phyloP scores from a whole-genome alignment of 2,329 filamentous ascomycete genomes.

The Stachybotrys elegans region DNA sequence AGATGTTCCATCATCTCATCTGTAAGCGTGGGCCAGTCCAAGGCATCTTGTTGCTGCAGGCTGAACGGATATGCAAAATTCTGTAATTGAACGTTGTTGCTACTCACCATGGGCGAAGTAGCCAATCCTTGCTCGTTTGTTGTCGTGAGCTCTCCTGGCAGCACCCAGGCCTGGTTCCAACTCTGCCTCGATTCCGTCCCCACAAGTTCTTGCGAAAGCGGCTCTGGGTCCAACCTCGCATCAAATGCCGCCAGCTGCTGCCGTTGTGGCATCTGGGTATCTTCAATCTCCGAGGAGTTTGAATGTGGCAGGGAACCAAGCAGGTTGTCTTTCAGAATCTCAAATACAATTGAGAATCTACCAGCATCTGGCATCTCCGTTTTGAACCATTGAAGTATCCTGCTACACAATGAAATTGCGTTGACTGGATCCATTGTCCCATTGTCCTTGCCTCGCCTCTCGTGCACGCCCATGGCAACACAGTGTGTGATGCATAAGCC shows the following conservation, averaged over 20 bases:
- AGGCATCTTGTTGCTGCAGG: not conserved
- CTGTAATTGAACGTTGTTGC: not conserved
- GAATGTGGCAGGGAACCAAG: no score
- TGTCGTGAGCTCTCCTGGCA: no score
- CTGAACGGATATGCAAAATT: not conserved
- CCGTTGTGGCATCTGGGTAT: no score
- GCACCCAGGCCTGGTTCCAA: no score
- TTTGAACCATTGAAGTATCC: conserved; percentile 2
- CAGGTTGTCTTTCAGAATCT: conserved; percentile 10
- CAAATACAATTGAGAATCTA: conserved; percentile 13
- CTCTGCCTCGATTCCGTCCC: no score
- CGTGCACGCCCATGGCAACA: conserved; percentile 10
- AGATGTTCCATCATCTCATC: conserved; percentile 7
- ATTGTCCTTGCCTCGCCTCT: not conserved
- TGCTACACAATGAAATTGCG: conserved; percentile 3
- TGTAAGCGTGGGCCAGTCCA: conserved; percentile 1
- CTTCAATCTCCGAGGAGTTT: no score
- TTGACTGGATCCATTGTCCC: conserved; percentile 3
- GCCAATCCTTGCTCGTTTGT: no score
- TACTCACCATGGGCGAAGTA: not conserved
- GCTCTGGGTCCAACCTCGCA: no score
- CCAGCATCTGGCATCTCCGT: conserved; percentile 14
- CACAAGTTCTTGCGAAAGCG: no score
- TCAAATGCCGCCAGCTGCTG: no score
- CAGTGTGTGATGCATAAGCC: conserved; percentile 32